Evolutionary conservation across 176 grass and related monocot genomes (phyloP).

Genomic region (Tillandsia leiboldiana): DNA sequence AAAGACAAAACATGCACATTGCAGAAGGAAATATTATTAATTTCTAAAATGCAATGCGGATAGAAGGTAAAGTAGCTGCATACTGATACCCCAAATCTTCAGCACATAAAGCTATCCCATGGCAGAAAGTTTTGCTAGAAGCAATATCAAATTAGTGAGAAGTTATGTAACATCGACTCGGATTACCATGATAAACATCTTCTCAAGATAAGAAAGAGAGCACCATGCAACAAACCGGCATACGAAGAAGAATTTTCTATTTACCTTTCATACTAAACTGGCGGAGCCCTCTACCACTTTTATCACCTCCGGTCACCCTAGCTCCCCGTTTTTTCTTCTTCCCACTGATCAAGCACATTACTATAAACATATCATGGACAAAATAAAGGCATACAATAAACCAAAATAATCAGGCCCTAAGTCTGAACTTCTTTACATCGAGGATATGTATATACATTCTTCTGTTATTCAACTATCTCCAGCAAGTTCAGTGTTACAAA

Average conservation of each 20-base stretch:
- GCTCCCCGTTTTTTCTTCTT: slow-evolving; percentile 92
- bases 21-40: slow-evolving; percentile 14
- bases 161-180: not conserved
- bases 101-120: too few relatives aligned
- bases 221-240: not conserved
- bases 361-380: slow-evolving; percentile 17
- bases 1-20: slow-evolving; percentile 8
- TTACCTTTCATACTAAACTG: slow-evolving; percentile 99
- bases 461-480: too few relatives aligned
- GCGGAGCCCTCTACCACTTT: slow-evolving; percentile 87
- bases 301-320: slow-evolving; percentile 60
- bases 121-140: too few relatives aligned
- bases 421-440: too few relatives aligned
- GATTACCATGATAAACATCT: not conserved
- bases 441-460: too few relatives aligned
- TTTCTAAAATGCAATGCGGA: slow-evolving; percentile 1
- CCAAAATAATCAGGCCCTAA: too few relatives aligned
- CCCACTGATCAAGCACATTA: slow-evolving; percentile 35
- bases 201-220: not conserved
- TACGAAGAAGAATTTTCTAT: not conserved
- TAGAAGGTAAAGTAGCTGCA: too few relatives aligned
- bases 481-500: too few relatives aligned
- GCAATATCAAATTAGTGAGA: too few relatives aligned
- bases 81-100: too few relatives aligned
- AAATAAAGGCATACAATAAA: not conserved